These are phyloP conservation scores for Fusarium tricinctum DNA, from an alignment of 2,329 filamentous ascomycete species.

Conservation along the genomic window DNA sequence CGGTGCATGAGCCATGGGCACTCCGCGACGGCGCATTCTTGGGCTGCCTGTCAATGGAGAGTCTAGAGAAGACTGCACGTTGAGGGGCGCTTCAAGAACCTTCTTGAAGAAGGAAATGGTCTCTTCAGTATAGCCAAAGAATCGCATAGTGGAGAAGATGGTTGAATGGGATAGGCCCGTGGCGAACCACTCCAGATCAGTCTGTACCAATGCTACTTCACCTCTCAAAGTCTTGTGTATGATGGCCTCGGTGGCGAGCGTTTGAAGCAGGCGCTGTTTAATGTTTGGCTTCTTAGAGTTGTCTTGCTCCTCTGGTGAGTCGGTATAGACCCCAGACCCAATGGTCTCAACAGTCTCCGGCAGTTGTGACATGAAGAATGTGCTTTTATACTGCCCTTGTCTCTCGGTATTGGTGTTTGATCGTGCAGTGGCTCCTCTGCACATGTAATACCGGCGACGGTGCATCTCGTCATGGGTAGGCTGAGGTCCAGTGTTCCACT, in stretches of 20 bases:
- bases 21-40: not conserved
- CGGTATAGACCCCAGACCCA: not conserved
- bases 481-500: not conserved
- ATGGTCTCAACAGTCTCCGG: constrained; percentile 2
- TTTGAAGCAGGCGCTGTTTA: not conserved
- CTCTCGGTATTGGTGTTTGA: not conserved
- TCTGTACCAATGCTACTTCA: constrained; percentile 1
- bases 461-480: not conserved
- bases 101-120: constrained; percentile 7
- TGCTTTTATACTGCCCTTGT: not conserved
- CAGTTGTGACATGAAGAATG: constrained; percentile 8
- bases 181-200: constrained; percentile 8
- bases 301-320: not conserved
- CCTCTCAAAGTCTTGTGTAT: not conserved
- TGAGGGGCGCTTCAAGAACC: constrained; percentile 2
- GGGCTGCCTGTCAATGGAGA: not conserved
- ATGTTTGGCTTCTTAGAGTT: constrained; percentile 2
- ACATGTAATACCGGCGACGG: not conserved
- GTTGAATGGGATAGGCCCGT: constrained; percentile 4
- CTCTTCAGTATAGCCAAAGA: constrained; percentile 7
- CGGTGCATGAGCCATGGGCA: constrained; percentile 7
- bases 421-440: not conserved
- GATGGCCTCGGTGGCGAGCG: not conserved
- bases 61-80: not conserved
- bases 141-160: not conserved